phyloP scores from a whole-genome alignment of 306 rosid genomes.

The Cajanus cajan region DNA sequence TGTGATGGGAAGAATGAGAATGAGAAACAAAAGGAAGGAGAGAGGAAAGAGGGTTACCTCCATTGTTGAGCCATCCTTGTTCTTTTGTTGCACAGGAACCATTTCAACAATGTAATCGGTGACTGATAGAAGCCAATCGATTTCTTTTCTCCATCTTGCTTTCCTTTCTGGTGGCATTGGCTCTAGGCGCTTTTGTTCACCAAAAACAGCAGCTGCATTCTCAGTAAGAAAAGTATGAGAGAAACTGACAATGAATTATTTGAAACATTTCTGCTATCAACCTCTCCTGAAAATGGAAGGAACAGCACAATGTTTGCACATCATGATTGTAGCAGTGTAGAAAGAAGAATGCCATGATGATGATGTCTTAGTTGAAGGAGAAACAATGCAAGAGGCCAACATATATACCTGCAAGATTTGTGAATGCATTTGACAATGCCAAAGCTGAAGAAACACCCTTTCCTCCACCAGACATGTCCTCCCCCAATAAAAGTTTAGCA shows the following conservation, averaged over 20 bases:
- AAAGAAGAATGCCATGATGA: not conserved
- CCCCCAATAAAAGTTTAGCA: slow-evolving; percentile 87
- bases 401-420: slow-evolving; percentile 86
- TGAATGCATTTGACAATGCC: slow-evolving; percentile 96
- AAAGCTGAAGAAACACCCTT: slow-evolving; percentile 95
- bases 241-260: slow-evolving; percentile 7
- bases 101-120: slow-evolving; percentile 85
- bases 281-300: slow-evolving; percentile 20
- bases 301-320: not conserved
- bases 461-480: slow-evolving; percentile 99
- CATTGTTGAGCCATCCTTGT: slow-evolving; percentile 78
- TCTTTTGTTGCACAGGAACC: slow-evolving; percentile 82
- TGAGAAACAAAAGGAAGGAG: not conserved
- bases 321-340: not conserved
- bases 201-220: slow-evolving; percentile 88
- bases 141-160: slow-evolving; percentile 86
- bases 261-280: slow-evolving; percentile 23
- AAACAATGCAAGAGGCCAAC: not conserved
- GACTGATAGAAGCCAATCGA: slow-evolving; percentile 83
- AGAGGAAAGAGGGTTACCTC: slow-evolving; percentile 56
- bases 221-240: slow-evolving; percentile 28
- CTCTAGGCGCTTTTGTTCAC: slow-evolving; percentile 82
- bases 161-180: slow-evolving; percentile 80
- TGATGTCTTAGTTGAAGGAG: not conserved
- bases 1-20: not conserved